A percentile compares a stretch with the other conserved stretches of the same genome.
Evolutionary conservation across 2,329 filamentous ascomycete species (phyloP).

Genomic region (Aspergillus intermedius): DNA sequence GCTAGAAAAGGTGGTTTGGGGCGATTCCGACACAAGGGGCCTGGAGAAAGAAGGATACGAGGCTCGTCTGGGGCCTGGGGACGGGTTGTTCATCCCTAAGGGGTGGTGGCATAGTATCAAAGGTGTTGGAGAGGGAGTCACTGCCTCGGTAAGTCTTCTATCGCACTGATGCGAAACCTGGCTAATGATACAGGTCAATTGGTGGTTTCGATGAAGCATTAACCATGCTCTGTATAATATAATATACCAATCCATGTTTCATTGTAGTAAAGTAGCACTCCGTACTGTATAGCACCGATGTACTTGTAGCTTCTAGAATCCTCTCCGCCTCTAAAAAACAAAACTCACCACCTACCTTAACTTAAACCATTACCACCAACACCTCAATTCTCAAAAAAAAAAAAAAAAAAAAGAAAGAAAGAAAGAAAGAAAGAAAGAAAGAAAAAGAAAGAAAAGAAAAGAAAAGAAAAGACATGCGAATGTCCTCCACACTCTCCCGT

Average conservation of each 20-base stretch:
- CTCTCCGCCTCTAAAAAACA: constrained; percentile 2
- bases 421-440: constrained; percentile 1
- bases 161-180: background rate
- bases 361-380: background rate
- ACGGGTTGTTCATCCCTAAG: constrained; percentile 70
- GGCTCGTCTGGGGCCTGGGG: constrained; percentile 55
- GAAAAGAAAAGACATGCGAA: constrained; percentile 18
- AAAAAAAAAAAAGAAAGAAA: background rate
- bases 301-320: constrained; percentile 13
- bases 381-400: background rate
- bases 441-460: background rate
- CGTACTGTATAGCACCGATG: background rate
- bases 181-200: constrained; percentile 53
- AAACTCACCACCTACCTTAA: background rate
- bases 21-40: constrained; percentile 22
- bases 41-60: constrained; percentile 37
- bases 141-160: constrained; percentile 47
- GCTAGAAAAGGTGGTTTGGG: constrained; percentile 68
- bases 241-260: background rate
- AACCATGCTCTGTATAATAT: background rate
- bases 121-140: constrained; percentile 53
- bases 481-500: constrained; percentile 21
- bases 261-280: background rate
- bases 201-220: constrained; percentile 62
- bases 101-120: constrained; percentile 85